A percentile compares a stretch with the other conserved stretches of the same genome.
These are phyloP conservation scores for Halophytophthora polymorphica DNA, from an alignment of 352 stramenopile genomes.

Conservation along the genomic window DNA sequence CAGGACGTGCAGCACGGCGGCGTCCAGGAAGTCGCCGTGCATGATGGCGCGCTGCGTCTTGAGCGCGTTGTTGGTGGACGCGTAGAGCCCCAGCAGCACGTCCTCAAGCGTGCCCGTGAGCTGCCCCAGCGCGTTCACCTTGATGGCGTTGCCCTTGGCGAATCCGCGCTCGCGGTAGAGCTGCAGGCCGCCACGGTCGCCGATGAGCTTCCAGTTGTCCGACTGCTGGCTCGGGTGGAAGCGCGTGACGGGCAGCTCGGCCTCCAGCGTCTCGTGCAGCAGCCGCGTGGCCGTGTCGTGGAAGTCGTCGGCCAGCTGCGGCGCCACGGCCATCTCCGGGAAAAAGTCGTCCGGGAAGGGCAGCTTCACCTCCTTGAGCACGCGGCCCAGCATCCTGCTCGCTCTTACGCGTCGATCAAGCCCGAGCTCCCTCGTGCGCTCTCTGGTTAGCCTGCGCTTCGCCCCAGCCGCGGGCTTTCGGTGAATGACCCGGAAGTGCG, in stretches of 20 bases:
- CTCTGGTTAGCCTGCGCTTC: neutral
- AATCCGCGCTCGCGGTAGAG: constrained; percentile 58
- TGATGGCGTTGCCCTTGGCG: constrained; percentile 43
- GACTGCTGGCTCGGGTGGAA: constrained; percentile 50
- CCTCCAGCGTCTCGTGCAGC: constrained; percentile 37
- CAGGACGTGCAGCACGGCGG: constrained; percentile 52
- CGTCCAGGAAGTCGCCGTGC: constrained; percentile 55
- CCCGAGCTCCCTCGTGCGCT: neutral
- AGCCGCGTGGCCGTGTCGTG: constrained; percentile 31
- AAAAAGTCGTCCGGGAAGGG: constrained; percentile 72
- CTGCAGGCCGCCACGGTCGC: constrained; percentile 46
- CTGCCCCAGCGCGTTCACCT: constrained; percentile 47
- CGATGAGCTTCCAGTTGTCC: constrained; percentile 59
- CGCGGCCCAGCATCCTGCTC: constrained; percentile 42
- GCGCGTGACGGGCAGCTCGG: constrained; percentile 41
- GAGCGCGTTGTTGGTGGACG: constrained; percentile 35
- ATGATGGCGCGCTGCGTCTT: constrained; percentile 68
- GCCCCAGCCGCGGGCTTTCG: neutral
- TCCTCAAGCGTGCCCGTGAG: constrained; percentile 52
- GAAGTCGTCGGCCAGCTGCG: constrained; percentile 31
- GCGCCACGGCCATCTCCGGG: constrained; percentile 35
- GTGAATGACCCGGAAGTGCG: no score
- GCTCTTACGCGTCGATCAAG: neutral
- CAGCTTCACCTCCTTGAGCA: constrained; percentile 61
- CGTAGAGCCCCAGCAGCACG: constrained; percentile 61